Conservation (phyloP, 805 yeast species). For the Barnettozyma pratensis region DNA sequence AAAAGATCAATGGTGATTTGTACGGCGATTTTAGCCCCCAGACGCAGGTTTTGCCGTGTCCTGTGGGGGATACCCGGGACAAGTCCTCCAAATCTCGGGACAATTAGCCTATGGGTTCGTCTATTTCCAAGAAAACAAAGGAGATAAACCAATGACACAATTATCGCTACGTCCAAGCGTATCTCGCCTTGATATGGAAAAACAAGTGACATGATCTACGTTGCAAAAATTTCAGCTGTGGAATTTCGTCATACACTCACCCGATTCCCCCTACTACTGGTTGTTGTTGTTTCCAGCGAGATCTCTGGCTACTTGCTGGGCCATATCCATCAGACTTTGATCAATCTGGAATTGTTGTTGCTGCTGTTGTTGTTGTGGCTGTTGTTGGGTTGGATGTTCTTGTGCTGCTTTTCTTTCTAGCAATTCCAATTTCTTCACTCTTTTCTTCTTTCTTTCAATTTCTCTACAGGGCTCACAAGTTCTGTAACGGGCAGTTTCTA, state of each 20-base stretch:
- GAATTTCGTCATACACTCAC: too few relatives aligned
- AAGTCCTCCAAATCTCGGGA: not conserved
- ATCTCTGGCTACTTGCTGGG: not conserved
- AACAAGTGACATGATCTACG: too few relatives aligned
- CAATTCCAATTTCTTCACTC: conserved; percentile 6
- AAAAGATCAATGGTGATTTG: too few relatives aligned
- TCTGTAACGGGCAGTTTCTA: conserved; percentile 27
- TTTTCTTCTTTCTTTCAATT: conserved; percentile 10
- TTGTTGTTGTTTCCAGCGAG: not conserved
- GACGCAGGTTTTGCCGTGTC: too few relatives aligned
- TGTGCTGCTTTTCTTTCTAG: not conserved
- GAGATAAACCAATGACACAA: too few relatives aligned
- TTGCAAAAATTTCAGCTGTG: too few relatives aligned
- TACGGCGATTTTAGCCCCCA: too few relatives aligned
- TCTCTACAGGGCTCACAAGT: conserved; percentile 27
- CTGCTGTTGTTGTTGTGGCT: not conserved
- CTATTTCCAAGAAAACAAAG: not conserved
- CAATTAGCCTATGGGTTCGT: not conserved
- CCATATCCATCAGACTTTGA: not conserved
- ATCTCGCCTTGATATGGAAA: too few relatives aligned
- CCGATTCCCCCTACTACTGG: too few relatives aligned
- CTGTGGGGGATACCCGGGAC: not conserved
- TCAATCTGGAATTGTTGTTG: not conserved
- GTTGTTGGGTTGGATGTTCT: not conserved
- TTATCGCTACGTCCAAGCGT: too few relatives aligned